phyloP scores from a whole-genome alignment of 177 flowering plant species.

The Tripterygium wilfordii region DNA sequence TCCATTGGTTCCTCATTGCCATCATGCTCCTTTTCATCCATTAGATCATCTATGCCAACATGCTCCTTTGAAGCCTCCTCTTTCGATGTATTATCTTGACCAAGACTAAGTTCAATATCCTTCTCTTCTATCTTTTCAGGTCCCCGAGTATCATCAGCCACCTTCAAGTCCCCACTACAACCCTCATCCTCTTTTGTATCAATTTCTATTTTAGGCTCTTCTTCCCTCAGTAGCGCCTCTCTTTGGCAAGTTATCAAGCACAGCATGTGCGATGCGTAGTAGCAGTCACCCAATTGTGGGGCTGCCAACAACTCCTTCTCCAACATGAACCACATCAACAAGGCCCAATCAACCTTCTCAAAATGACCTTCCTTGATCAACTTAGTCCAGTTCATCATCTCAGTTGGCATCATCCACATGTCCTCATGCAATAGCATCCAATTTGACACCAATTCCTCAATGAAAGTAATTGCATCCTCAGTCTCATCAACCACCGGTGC shows the following conservation, averaged over 20 bases:
- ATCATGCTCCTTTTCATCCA: conserved; percentile 18
- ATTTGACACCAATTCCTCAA: conserved; percentile 58
- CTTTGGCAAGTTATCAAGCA: conserved; percentile 54
- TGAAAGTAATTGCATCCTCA: conserved; percentile 35
- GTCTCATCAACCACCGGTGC: conserved; percentile 15
- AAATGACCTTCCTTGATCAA: conserved; percentile 57
- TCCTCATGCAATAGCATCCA: conserved; percentile 85
- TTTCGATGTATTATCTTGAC: conserved; percentile 23
- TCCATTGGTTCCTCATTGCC: conserved; percentile 16
- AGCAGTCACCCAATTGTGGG: conserved; percentile 36
- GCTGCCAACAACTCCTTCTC: conserved; percentile 68
- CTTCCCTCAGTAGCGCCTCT: conserved; percentile 30
- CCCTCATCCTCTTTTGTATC: conserved; percentile 9
- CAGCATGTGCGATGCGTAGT: conserved; percentile 87
- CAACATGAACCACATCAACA: conserved; percentile 82
- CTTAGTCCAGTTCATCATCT: conserved; percentile 40
- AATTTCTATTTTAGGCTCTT: conserved; percentile 12
- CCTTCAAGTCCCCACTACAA: conserved; percentile 11
- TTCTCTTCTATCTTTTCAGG: conserved; percentile 28
- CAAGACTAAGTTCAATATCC: conserved; percentile 38
- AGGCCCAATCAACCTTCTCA: conserved; percentile 77
- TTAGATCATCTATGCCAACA: conserved; percentile 19
- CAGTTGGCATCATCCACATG: conserved; percentile 63
- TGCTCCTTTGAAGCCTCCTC: conserved; percentile 8
- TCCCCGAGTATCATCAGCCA: conserved; percentile 5